Evolutionary conservation across 2,329 filamentous ascomycete species (phyloP).

Genomic region (Ophioceras dolichostomum): DNA sequence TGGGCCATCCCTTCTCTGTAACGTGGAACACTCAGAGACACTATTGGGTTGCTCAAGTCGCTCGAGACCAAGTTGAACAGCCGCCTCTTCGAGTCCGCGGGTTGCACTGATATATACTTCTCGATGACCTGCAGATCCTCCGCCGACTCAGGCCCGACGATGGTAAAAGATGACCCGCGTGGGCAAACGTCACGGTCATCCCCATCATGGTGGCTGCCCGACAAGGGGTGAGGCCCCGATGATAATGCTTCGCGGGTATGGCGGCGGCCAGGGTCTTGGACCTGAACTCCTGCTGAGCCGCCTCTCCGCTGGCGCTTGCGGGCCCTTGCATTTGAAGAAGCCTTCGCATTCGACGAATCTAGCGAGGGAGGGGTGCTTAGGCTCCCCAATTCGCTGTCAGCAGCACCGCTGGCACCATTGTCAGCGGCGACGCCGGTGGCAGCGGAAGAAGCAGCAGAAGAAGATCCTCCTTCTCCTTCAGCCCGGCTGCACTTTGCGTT

Average conservation of each 20-base stretch:
- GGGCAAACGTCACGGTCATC: too few species aligned
- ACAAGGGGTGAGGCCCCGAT: too few species aligned
- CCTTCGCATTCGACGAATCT: too few species aligned
- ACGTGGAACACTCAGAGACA: conserved; percentile 30
- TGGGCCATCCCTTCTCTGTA: neutral
- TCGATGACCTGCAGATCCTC: conserved; percentile 31
- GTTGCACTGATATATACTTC: conserved; percentile 17
- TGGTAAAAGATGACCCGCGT: conserved; percentile 1
- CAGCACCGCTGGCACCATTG: neutral
- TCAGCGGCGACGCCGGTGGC: neutral
- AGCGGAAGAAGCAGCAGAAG: neutral
- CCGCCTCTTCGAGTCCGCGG: neutral
- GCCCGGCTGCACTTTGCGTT: conserved; percentile 35
- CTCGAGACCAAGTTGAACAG: conserved; percentile 3
- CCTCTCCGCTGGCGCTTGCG: too few species aligned
- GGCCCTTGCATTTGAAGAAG: too few species aligned
- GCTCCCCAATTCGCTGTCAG: too few species aligned
- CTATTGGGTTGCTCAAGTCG: conserved; percentile 29
- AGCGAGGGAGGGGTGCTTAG: too few species aligned
- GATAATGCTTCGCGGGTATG: too few species aligned
- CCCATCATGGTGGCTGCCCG: too few species aligned
- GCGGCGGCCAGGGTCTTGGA: too few species aligned
- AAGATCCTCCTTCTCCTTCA: neutral
- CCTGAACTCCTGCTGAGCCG: too few species aligned
- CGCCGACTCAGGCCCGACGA: conserved; percentile 1